These are phyloP conservation scores for Wickerhamomyces bisporus DNA, from an alignment of 805 yeast species.

Conservation along the genomic window DNA sequence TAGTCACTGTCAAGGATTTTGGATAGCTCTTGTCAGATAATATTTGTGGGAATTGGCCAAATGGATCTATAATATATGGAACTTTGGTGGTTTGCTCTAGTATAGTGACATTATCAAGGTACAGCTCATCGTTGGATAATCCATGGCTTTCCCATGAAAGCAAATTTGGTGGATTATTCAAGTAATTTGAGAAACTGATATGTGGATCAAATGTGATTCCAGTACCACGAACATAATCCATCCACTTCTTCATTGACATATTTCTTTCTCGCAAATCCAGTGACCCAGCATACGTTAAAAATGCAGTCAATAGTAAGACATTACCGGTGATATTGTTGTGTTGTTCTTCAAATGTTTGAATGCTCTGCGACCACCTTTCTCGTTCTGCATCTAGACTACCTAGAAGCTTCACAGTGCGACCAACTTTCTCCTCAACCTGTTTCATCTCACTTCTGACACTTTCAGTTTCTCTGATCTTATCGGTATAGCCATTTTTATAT, in stretches of 20 bases:
- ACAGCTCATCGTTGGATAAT: constrained; percentile 53
- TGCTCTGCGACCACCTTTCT: constrained; percentile 64
- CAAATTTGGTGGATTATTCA: constrained; percentile 36
- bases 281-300: constrained; percentile 54
- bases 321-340: constrained; percentile 56
- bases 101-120: constrained; percentile 58
- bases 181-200: constrained; percentile 29
- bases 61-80: constrained; percentile 74
- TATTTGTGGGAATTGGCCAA: constrained; percentile 39
- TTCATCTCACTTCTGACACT: constrained; percentile 66
- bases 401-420: constrained; percentile 56
- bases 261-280: constrained; percentile 45
- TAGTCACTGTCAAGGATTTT: constrained; percentile 46
- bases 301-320: constrained; percentile 57
- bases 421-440: constrained; percentile 52
- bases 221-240: constrained; percentile 26
- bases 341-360: constrained; percentile 43
- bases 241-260: constrained; percentile 32
- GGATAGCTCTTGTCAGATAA: constrained; percentile 29
- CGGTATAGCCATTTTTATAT: constrained; percentile 66
- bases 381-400: constrained; percentile 64
- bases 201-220: constrained; percentile 36
- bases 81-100: constrained; percentile 33
- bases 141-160: constrained; percentile 50
- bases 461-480: constrained; percentile 75